Percentiles rank a stretch among this genome's conserved stretches.
These are phyloP conservation scores for Aphanomyces invadans DNA, from an alignment of 352 stramenopile species.

Conservation along the genomic window DNA sequence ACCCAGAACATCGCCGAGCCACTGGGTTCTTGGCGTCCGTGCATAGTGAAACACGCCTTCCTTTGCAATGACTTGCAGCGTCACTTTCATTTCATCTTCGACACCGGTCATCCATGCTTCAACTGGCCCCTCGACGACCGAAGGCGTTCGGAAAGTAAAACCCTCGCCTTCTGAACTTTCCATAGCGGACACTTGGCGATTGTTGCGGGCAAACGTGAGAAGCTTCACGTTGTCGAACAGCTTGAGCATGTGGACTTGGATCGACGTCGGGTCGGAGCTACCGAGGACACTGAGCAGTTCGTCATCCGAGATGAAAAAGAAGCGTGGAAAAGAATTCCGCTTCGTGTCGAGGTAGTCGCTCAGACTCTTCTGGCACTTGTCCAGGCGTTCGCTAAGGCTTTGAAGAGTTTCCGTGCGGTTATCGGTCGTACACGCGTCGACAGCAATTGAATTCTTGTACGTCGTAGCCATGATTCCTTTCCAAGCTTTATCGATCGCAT, in stretches of 20 bases:
- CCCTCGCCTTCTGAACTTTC: constrained; percentile 86
- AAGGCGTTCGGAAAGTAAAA: constrained; percentile 74
- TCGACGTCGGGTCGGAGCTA: constrained; percentile 86
- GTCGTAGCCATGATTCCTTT: constrained; percentile 89
- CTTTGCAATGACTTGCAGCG: constrained; percentile 86
- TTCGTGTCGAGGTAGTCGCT: constrained; percentile 89
- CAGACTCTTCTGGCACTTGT: constrained; percentile 87
- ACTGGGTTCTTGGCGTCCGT: constrained; percentile 70
- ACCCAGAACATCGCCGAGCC: constrained; percentile 83
- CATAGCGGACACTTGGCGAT: constrained; percentile 87
- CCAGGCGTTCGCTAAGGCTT: constrained; percentile 78
- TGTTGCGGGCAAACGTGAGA: constrained; percentile 82
- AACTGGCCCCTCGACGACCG: constrained; percentile 84
- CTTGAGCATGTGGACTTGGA: constrained; percentile 93
- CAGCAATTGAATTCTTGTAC: constrained; percentile 87
- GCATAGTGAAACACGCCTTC: constrained; percentile 91
- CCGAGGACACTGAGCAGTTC: constrained; percentile 88
- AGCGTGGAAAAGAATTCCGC: constrained; percentile 86
- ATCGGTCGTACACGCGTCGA: constrained; percentile 85
- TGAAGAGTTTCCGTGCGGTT: constrained; percentile 85
- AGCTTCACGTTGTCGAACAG: constrained; percentile 94
- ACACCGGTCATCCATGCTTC: constrained; percentile 91
- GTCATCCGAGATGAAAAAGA: constrained; percentile 94
- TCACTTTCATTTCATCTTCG: constrained; percentile 86
- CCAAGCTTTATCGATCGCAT: constrained; percentile 89